Conservation (phyloP, 805 yeast genomes). For the Ascoidea asiatica region DNA sequence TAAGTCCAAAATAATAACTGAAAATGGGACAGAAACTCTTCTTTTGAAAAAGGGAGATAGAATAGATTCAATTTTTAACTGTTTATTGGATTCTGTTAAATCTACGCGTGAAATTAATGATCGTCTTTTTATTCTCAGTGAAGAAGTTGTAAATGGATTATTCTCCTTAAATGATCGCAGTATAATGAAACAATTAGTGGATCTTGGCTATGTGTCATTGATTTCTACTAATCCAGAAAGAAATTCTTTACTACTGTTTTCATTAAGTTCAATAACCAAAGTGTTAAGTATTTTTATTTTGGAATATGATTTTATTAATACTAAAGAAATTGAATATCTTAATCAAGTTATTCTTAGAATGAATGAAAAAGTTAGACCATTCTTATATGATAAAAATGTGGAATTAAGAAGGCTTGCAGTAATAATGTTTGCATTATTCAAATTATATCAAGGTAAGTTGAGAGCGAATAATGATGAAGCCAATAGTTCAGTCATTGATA, state of each 20-base stretch:
- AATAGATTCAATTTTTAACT: neutral
- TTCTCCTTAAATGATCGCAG: neutral
- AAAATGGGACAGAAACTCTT: too few species aligned
- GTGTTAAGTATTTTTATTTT: too few species aligned
- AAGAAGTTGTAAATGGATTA: neutral
- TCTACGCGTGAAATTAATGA: neutral
- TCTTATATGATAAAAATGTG: neutral
- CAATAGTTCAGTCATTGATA: neutral
- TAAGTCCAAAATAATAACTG: neutral
- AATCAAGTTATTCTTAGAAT: neutral
- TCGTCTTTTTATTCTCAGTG: neutral
- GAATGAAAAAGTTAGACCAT: neutral
- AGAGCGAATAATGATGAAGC: neutral
- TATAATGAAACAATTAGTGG: neutral
- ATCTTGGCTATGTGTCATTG: neutral
- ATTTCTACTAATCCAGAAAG: neutral
- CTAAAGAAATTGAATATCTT: neutral
- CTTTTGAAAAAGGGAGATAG: too few species aligned
- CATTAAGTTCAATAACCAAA: neutral
- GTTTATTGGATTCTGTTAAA: neutral
- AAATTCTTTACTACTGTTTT: too few species aligned
- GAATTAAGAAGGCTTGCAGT: neutral
- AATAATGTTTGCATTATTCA: neutral
- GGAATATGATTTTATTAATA: neutral
- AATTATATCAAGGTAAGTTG: too few species aligned